These are phyloP conservation scores for Aspergillus nidulans DNA, from an alignment of 495 filamentous ascomycete species.

Conservation along the genomic window DNA sequence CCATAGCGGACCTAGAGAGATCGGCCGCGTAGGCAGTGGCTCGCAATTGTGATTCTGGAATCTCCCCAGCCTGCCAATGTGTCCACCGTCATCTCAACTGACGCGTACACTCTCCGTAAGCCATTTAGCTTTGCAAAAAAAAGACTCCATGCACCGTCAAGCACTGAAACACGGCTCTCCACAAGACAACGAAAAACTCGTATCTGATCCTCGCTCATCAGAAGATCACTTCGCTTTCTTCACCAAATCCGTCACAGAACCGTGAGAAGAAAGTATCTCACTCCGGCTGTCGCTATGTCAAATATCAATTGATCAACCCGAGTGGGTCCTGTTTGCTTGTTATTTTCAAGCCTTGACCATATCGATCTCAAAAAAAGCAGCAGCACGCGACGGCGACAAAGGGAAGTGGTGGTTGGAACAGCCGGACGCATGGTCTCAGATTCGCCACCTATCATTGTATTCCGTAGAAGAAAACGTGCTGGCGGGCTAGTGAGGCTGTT, in stretches of 20 bases:
- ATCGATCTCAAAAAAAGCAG: neutral
- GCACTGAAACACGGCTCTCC: conserved; percentile 7
- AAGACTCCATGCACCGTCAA: neutral
- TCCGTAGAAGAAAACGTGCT: neutral
- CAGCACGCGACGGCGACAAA: neutral
- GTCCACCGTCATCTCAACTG: conserved; percentile 2
- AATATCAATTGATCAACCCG: neutral
- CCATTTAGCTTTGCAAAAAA: conserved; percentile 1
- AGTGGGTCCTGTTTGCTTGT: neutral
- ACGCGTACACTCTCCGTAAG: conserved; percentile 7
- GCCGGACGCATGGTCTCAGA: neutral
- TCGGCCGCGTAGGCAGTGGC: conserved; percentile 19
- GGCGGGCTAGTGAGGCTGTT: neutral
- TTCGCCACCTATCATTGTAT: neutral
- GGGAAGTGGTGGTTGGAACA: neutral
- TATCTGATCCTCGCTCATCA: neutral
- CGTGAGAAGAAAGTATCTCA: neutral
- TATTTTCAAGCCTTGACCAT: neutral
- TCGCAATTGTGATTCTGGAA: neutral
- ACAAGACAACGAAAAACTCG: neutral
- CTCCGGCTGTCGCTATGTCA: neutral
- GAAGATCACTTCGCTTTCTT: neutral
- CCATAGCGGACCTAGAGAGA: conserved; percentile 10
- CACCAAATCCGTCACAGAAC: neutral
- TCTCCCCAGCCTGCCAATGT: neutral